Base-by-base conservation (phyloP, 139 green algal species). In the Chlorella sp. region DNA sequence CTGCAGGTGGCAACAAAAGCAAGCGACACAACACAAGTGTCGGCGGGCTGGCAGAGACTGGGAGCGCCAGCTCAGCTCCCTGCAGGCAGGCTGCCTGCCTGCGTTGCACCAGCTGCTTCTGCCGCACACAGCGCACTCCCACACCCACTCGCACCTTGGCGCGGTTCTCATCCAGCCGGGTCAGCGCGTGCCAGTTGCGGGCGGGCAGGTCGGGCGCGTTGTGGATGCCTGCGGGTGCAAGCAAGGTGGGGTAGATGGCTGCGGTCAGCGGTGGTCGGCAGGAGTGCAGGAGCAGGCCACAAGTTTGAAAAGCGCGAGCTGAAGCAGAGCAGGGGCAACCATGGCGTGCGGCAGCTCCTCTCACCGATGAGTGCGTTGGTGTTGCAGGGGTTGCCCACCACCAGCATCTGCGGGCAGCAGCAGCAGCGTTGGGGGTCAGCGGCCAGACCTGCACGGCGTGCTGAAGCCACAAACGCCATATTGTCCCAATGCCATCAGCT, bases 371-470 rank as follows among this genome's bases (percentile, higher is more conserved):
- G 86, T 3, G 95, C 95, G 87, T 98, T 98, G 86, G 95, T 98
- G 90, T 97, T 98, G 94, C 95, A 98, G 69, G 95, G 95, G 89
- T 98, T 98, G 68, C 95, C 95, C 32, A 98, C 95, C 30, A 98
- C 95, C 56, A 98, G 56, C 71, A 98, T 92, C 39, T 60, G 51
- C 51, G 15, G 51, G 51, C 15, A 21, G 51, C 51, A 60, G 51
- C 44, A 51, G 6, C 7, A 21, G 51, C n/a, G n/a, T 60, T 60
- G 15, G 13, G 15, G 21, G 51, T 20, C 11, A 60, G 51, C 60
- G 32, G 60, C 60, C 2, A 7, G 60, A 9, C 44, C 44, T 16
- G 44, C 44, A 51, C 6, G 44, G 7, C 9, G 44, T 51, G 44
- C 44, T 16, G 6, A 6, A 51, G 44, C 44, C 44, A 51, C 44